These are phyloP conservation scores for Tilletia walkeri DNA, from an alignment of 1,284 basidiomycete genomes.

Conservation along the genomic window DNA sequence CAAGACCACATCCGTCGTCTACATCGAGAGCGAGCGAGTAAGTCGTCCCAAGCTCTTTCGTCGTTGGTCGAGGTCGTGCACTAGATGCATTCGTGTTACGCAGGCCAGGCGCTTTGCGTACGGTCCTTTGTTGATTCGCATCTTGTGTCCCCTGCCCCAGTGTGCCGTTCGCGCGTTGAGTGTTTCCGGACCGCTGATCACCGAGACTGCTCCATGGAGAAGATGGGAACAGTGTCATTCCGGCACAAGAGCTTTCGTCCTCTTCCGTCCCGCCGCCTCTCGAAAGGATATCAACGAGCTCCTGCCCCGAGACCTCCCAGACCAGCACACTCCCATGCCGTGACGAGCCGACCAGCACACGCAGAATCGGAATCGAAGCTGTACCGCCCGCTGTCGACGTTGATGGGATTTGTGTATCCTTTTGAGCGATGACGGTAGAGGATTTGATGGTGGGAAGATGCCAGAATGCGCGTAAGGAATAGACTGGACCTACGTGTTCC, in stretches of 20 bases:
- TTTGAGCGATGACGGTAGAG: background rate
- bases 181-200: too few species aligned
- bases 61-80: background rate
- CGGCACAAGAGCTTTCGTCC: background rate
- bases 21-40: slow-evolving; percentile 1
- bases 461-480: slow-evolving; percentile 2
- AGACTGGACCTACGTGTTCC: background rate
- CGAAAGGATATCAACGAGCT: background rate
- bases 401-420: background rate
- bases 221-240: background rate
- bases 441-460: background rate
- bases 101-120: too few species aligned
- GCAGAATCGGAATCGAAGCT: background rate
- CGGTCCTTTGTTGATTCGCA: too few species aligned
- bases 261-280: background rate
- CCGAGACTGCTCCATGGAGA: background rate
- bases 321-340: background rate
- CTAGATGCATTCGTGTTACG: too few species aligned
- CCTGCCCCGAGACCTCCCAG: background rate
- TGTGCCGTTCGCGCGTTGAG: too few species aligned
- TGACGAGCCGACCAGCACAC: background rate
- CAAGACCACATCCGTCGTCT: background rate
- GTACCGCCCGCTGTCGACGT: background rate
- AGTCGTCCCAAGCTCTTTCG: background rate
- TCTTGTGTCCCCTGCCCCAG: too few species aligned